These are phyloP conservation scores for Vitis vinifera DNA, from an alignment of 164 flowering plant species.

Conservation along the genomic window DNA sequence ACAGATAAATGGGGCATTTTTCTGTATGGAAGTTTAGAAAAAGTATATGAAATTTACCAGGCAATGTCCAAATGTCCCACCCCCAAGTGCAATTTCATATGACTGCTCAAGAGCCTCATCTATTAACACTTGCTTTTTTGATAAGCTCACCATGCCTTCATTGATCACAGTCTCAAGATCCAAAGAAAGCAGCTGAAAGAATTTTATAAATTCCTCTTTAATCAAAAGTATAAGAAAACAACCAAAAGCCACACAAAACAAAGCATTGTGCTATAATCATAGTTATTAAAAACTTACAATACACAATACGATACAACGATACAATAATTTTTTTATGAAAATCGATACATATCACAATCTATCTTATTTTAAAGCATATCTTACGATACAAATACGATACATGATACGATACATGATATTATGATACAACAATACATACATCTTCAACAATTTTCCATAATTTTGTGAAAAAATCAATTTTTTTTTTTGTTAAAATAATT, in stretches of 20 bases:
- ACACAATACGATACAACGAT: too few relatives aligned
- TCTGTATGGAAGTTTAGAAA: background rate
- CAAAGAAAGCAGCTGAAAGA: slow-evolving; percentile 61
- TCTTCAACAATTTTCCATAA: too few relatives aligned
- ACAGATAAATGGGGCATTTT: background rate
- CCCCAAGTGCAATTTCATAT: slow-evolving; percentile 67
- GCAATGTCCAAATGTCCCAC: slow-evolving; percentile 70
- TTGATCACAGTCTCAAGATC: slow-evolving; percentile 52
- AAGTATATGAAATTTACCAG: slow-evolving; percentile 43
- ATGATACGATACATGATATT: too few relatives aligned
- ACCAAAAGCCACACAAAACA: background rate
- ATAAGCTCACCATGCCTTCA: slow-evolving; percentile 60
- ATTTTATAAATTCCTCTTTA: too few relatives aligned
- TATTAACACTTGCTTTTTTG: slow-evolving; percentile 65
- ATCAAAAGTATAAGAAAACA: background rate
- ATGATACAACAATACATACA: too few relatives aligned
- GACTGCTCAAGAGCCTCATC: slow-evolving; percentile 64
- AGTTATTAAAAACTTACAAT: too few relatives aligned
- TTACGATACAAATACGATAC: too few relatives aligned
- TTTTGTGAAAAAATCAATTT: too few relatives aligned
- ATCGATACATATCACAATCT: too few relatives aligned
- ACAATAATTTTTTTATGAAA: too few relatives aligned
- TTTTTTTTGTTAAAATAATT: too few relatives aligned
- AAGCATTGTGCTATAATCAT: background rate
- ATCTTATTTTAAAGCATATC: too few relatives aligned